Evolutionary conservation across 352 stramenopile species (phyloP), one percentile per base, ranked within the genome.

Genomic region (Pythium monospermum): DNA sequence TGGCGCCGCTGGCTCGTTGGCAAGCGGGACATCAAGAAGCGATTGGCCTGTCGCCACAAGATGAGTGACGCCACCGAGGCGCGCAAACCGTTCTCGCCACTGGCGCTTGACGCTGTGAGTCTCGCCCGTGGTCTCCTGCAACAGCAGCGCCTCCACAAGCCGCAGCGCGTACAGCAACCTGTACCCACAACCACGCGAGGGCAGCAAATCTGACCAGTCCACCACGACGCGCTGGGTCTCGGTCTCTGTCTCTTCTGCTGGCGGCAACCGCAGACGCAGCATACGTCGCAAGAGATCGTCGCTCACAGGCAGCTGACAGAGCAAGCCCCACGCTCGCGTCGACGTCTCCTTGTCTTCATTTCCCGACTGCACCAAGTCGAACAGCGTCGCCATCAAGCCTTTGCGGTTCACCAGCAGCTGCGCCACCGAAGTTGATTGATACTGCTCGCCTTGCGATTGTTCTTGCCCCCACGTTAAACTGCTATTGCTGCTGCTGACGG

Each of bases 1-100:
- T n/a, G n/a, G n/a, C n/a, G n/a, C n/a, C n/a, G n/a, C n/a, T 3
- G 12, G 33, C 3, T 30, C 23, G n/a, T 50, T 18, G 22, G 26
- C 23, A 16, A 56, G 35, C 22, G 44, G 31, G 66, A 65, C 77
- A 15, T 57, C 45, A 6, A 77, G 26, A 10, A 85, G 43, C 8
- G 43, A 64, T 19, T 69, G 52, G 21, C n/a, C 30, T n/a, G 11
- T 28, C 18, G 37, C 73, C 73, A 49, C n/a, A 12, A 93, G 36
- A 54, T 88, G 66, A 5, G 38, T 53, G 0, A 57, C 50, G 10
- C 82, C 82, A 18, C 77, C 79, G 10, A 91, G 54, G 8, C 79
- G 76, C 16, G 88, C 65, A 48, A 93, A 93, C 0, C 77, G 77
- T 21, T 93, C 77, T 33, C 77, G 74, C 82, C 82, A 93, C 37